Evolutionary conservation across 2,329 filamentous ascomycete genomes (phyloP), one percentile per base, ranked within the genome.

Genomic region (Escovopsis weberi): DNA sequence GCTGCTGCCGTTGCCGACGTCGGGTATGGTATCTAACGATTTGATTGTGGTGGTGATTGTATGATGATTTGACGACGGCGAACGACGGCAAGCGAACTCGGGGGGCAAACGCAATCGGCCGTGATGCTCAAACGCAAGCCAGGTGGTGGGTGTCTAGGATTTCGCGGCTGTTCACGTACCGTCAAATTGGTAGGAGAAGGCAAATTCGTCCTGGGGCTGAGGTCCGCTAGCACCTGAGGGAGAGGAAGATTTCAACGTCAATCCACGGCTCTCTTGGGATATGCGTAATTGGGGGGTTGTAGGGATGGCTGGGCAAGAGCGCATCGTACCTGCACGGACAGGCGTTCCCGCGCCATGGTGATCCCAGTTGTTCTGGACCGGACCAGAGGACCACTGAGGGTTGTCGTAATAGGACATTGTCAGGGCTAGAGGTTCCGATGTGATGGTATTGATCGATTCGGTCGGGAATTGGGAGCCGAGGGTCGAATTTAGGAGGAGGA

Each of bases 161-260:
- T 12, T 37, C 18, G 28, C 30, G 12, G 35, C 28, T 41, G 26
- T 23, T 37, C 36, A 76, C 82, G 61, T 81, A 91, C 85, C 85
- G 68, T 94, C 87, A 62, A 94, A 82, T 65, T 94, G 87, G 59
- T 83, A 81, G 52, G 78, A 78, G 61, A 94, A 94, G 46, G 87
- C 86, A 56, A 75, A 72, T 47, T 93, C 85, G 51, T 89, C 84
- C 54, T 78, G 76, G 43, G 79, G 75, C 50, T 78, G 77, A 40
- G 82, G 80, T 45, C 82, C 87, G 62, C 74, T 86, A 48, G 83
- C 77, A 64, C 82, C 83, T 85, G 61, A 49, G 54, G 33, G 32
- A 37, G 26, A 34, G 38, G 40, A n/a, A 9, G 43, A 50, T 39
- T 15, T 15, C 41, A 28, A 23, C 33, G 37, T 18, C 19, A 34